Percentiles rank a stretch among this genome's conserved stretches.
Evolutionary conservation across 108 stramenopile genomes (phyloP).

Genomic region (Mediolabrus comicus): DNA sequence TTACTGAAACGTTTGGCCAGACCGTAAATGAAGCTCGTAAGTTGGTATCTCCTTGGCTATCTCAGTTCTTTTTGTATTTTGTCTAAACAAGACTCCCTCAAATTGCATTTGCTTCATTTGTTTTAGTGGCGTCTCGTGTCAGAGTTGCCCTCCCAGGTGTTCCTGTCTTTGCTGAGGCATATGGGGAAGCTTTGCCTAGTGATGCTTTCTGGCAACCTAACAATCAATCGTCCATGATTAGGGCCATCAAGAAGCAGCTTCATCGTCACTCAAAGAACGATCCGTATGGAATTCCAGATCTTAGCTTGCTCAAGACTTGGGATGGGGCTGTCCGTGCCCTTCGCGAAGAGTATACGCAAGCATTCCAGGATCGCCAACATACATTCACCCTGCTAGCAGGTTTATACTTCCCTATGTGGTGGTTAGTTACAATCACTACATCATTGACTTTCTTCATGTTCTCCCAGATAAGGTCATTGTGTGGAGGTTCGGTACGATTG

Average conservation of each 20-base stretch:
- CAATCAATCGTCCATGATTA: constrained; percentile 28
- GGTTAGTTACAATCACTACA: constrained; percentile 21
- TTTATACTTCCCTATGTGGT: constrained; percentile 44
- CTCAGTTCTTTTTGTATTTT: too few relatives aligned
- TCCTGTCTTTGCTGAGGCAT: constrained; percentile 52
- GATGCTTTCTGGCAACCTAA: constrained; percentile 58
- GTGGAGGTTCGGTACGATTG: constrained; percentile 46
- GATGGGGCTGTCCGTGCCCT: constrained; percentile 38
- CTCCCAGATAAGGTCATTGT: constrained; percentile 32
- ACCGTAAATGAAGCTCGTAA: constrained; percentile 58
- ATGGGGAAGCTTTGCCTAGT: constrained; percentile 36
- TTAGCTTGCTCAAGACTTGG: constrained; percentile 45
- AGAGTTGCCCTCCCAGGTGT: constrained; percentile 50
- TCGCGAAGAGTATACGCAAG: constrained; percentile 32
- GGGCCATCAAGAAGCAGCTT: constrained; percentile 34
- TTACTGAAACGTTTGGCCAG: constrained; percentile 60
- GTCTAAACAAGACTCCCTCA: too few relatives aligned
- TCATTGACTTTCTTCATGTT: constrained; percentile 32
- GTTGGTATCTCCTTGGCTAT: too few relatives aligned
- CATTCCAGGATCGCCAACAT: constrained; percentile 39
- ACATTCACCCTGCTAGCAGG: constrained; percentile 34
- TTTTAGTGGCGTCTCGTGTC: constrained; percentile 46
- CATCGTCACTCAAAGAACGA: constrained; percentile 31
- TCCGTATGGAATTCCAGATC: constrained; percentile 29
- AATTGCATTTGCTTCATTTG: too few relatives aligned